Conservation (phyloP, 345 rosid genomes). For the Rhodamnia rubescens region DNA sequence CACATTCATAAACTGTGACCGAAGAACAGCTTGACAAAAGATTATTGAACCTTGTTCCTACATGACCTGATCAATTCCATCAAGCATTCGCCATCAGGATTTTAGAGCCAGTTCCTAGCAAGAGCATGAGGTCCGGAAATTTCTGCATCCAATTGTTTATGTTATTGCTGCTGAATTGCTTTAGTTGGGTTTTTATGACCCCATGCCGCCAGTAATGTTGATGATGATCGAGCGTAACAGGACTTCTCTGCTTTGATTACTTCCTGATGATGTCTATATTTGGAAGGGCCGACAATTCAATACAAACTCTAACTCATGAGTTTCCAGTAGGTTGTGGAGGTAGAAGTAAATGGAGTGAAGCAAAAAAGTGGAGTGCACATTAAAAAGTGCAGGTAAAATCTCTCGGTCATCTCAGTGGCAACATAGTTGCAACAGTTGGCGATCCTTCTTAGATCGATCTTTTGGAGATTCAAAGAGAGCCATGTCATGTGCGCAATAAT, state of each 20-base stretch:
- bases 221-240: not conserved
- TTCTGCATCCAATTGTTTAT: not conserved
- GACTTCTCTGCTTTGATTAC: not conserved
- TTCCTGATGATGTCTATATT: not conserved
- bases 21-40: not conserved
- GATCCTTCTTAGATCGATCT: not conserved
- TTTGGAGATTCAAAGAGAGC: not conserved
- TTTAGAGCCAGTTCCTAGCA: not conserved
- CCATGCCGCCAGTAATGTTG: not conserved
- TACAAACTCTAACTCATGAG: not conserved
- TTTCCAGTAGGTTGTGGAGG: conserved; percentile 54
- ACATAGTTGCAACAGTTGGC: not conserved
- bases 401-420: not conserved
- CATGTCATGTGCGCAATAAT: not conserved
- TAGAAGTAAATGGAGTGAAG: conserved; percentile 74
- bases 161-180: not conserved
- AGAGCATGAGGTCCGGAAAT: not conserved
- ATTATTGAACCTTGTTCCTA: not conserved
- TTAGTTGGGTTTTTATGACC: not conserved
- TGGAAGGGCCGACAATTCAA: not conserved
- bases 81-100: not conserved
- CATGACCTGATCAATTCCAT: too few species aligned
- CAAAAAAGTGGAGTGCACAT: conserved; percentile 87
- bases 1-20: not conserved
- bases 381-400: conserved; percentile 60